These are phyloP conservation scores for Fraxinus ornus DNA, from an alignment of 305 asterid genomes.

Conservation along the genomic window DNA sequence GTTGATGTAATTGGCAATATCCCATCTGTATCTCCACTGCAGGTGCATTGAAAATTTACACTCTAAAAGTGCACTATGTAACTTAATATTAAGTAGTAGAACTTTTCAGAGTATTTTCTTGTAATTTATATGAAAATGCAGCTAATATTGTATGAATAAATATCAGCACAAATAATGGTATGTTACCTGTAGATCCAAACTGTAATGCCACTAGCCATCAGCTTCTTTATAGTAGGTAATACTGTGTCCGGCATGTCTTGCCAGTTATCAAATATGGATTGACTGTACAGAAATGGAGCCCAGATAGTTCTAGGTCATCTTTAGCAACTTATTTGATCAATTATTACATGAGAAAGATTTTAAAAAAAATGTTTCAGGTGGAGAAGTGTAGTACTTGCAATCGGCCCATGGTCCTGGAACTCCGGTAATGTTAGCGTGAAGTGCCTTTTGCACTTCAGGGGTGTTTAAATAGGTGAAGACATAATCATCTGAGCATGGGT, in stretches of 20 bases:
- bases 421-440: slow-evolving; percentile 26
- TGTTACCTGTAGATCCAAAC: slow-evolving; percentile 53
- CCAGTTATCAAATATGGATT: slow-evolving; percentile 14
- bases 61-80: not conserved
- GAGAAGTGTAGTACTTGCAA: slow-evolving; percentile 30
- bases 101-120: not conserved
- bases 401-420: slow-evolving; percentile 21
- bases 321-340: not conserved
- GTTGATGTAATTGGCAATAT: slow-evolving; percentile 49
- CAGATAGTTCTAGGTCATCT: not conserved
- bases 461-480: slow-evolving; percentile 22
- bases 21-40: slow-evolving; percentile 53
- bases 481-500: slow-evolving; percentile 28
- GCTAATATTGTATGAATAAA: not conserved
- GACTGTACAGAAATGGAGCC: not conserved
- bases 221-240: slow-evolving; percentile 39
- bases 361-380: not conserved
- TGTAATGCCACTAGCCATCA: slow-evolving; percentile 41
- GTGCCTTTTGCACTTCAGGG: slow-evolving; percentile 30
- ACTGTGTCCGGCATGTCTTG: slow-evolving; percentile 32
- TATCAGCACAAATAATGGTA: not conserved
- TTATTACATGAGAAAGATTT: not conserved
- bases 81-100: not conserved
- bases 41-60: not conserved
- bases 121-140: not conserved